A percentile compares a stretch with the other conserved stretches of the same genome.
Evolutionary conservation across 495 filamentous ascomycete genomes (phyloP).

Genomic region (Geopyxis carbonaria): DNA sequence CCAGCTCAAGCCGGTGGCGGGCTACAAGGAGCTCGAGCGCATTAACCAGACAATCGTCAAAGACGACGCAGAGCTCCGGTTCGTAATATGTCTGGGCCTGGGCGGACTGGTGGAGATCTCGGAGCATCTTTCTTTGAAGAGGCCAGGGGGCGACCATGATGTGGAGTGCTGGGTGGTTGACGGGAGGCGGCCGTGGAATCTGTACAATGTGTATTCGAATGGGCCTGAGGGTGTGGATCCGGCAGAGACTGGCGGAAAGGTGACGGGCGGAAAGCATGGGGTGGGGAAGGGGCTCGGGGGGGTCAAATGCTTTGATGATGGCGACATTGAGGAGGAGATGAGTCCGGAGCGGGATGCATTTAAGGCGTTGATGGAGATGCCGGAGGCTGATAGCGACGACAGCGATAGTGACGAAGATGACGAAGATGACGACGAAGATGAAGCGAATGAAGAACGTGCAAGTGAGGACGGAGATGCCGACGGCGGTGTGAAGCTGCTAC

Average conservation of each 20-base stretch:
- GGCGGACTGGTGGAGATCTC: slow-evolving; percentile 79
- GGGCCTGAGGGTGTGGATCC: slow-evolving; percentile 35
- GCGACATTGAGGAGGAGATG: slow-evolving; percentile 86
- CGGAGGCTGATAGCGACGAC: slow-evolving; percentile 60
- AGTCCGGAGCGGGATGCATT: slow-evolving; percentile 59
- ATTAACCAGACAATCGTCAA: slow-evolving; percentile 17
- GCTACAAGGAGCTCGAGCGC: slow-evolving; percentile 68
- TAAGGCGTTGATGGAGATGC: slow-evolving; percentile 69
- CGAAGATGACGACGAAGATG: slow-evolving; percentile 27
- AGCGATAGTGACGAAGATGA: slow-evolving; percentile 37
- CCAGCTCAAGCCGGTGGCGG: slow-evolving; percentile 86
- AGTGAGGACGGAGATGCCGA: slow-evolving; percentile 26
- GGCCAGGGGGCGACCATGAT: slow-evolving; percentile 37
- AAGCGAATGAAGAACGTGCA: slow-evolving; percentile 26
- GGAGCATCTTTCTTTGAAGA: slow-evolving; percentile 49
- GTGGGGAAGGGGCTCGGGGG: slow-evolving; percentile 21
- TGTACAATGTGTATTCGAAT: slow-evolving; percentile 80
- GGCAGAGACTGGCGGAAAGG: slow-evolving; percentile 33
- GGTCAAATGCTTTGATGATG: slow-evolving; percentile 59
- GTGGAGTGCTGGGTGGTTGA: slow-evolving; percentile 94
- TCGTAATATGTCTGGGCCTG: slow-evolving; percentile 83
- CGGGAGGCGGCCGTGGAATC: slow-evolving; percentile 81
- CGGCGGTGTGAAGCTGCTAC: slow-evolving; percentile 22
- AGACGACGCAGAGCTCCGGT: slow-evolving; percentile 22
- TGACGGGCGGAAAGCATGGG: slow-evolving; percentile 38